phyloP scores from a whole-genome alignment of 2,329 filamentous ascomycete species.

The Cadophora gregata region DNA sequence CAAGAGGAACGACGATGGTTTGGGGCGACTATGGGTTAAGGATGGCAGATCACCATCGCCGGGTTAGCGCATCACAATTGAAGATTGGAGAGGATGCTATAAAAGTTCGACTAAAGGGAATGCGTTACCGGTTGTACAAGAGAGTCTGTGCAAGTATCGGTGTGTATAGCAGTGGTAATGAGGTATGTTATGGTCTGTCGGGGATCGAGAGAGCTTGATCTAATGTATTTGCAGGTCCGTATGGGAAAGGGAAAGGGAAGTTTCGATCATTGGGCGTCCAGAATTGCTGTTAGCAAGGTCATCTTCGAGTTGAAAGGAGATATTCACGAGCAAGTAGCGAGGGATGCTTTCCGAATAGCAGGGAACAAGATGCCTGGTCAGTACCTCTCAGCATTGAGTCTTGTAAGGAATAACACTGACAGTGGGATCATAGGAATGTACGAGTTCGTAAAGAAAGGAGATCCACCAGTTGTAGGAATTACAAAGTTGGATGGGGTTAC shows the following conservation, averaged over 20 bases:
- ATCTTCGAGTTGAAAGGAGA: slow-evolving; percentile 92
- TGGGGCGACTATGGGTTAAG: slow-evolving; percentile 97
- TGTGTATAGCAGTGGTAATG: slow-evolving; percentile 94
- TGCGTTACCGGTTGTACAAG: slow-evolving; percentile 93
- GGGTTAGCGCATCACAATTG: slow-evolving; percentile 85
- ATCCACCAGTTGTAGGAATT: slow-evolving; percentile 87
- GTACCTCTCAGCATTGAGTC: slow-evolving; percentile 42
- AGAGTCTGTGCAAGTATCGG: slow-evolving; percentile 91
- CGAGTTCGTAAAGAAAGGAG: slow-evolving; percentile 93
- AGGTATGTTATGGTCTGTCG: slow-evolving; percentile 58
- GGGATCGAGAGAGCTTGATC: background rate
- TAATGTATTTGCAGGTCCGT: slow-evolving; percentile 64
- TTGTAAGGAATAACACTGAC: slow-evolving; percentile 23
- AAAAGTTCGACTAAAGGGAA: slow-evolving; percentile 82
- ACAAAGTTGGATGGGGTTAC: slow-evolving; percentile 88
- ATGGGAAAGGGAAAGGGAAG: slow-evolving; percentile 99
- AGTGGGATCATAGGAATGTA: slow-evolving; percentile 66
- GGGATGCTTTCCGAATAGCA: slow-evolving; percentile 91
- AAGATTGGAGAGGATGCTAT: slow-evolving; percentile 95
- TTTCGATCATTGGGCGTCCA: slow-evolving; percentile 94
- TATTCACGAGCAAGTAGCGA: slow-evolving; percentile 91
- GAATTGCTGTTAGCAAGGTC: slow-evolving; percentile 88
- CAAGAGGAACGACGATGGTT: slow-evolving; percentile 90
- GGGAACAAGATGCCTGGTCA: slow-evolving; percentile 92
- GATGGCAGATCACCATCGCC: slow-evolving; percentile 90